Percentiles rank a stretch among this genome's conserved stretches.
Conservation (phyloP, 495 filamentous ascomycete species). For the Thozetella sp. region DNA sequence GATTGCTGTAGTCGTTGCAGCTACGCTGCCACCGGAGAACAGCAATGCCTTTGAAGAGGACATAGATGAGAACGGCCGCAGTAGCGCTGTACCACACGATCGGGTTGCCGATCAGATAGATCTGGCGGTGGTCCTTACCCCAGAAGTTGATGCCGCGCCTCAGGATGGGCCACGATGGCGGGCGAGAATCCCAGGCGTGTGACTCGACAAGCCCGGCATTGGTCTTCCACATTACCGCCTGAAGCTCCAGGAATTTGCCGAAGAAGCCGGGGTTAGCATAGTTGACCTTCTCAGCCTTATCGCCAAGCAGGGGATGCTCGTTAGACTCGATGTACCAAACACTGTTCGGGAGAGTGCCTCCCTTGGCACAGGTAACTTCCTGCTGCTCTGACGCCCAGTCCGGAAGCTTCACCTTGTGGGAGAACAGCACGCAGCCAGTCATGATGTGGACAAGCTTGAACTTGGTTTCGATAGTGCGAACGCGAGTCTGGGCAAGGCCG, state of each 20-base stretch:
- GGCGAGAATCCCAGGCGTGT: constrained; percentile 97
- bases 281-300: constrained; percentile 86
- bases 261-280: constrained; percentile 94
- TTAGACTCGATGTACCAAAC: constrained; percentile 96
- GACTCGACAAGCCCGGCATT: constrained; percentile 96
- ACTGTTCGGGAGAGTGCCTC: constrained; percentile 91
- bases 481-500: constrained; percentile 74
- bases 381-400: constrained; percentile 98
- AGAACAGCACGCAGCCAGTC: constrained; percentile 96
- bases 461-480: constrained; percentile 95
- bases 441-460: constrained; percentile 94
- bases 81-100: constrained; percentile 94
- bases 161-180: constrained; percentile 90
- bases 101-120: constrained; percentile 96
- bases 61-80: constrained; percentile 75
- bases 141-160: constrained; percentile 99
- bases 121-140: constrained; percentile 91
- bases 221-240: constrained; percentile 98
- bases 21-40: constrained; percentile 93
- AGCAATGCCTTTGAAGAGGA: constrained; percentile 83
- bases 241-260: constrained; percentile 99
- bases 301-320: constrained; percentile 72
- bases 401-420: constrained; percentile 97
- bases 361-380: constrained; percentile 95
- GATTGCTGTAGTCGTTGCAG: constrained; percentile 79